Evolutionary conservation across 495 filamentous ascomycete species (phyloP), one percentile per base, ranked within the genome.

Genomic region (Lichenothelia convexa): DNA sequence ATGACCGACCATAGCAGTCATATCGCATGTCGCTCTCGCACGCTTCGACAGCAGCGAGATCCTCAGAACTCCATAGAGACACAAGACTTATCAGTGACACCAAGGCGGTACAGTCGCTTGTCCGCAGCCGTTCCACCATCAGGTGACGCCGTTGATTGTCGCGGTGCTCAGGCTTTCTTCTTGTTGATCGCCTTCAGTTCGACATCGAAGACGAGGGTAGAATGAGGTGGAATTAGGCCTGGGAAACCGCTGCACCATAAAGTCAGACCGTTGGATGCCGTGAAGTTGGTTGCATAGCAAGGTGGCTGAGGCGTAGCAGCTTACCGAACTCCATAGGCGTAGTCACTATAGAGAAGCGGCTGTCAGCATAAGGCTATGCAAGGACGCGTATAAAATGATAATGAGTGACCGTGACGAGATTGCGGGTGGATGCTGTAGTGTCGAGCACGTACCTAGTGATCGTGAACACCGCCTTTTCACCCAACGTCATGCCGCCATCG

Each of bases 381-480:
- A 29, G 24, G 15, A 29, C 24, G 11, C 13, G 8, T 27, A 27
- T 13, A 13, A 27, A 13, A 27, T 13, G 24, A 27, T 8, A 27
- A 27, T 13, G 13, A 7, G 13, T 8, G 22, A 40, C 26, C 18
- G 22, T 29, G 36, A 29, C 33, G 23, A 27, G 35, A 27, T 26
- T 12, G 18, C n/a, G 30, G 34, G n/a, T n/a, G n/a, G n/a, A n/a
- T n/a, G n/a, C n/a, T n/a, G n/a, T n/a, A n/a, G n/a, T n/a, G n/a
- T n/a, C n/a, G n/a, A n/a, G 3, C 41, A 57, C 73, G 53, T 64
- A 86, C 82, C 69, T 67, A 19, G 71, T 65, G 44, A 89, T 89
- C 22, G 73, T 79, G 41, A 92, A 59, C 13, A 73, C 75, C 18
- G 79, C 73, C 56, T 75, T 78, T 64, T 91, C 81, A 44, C 83